Evolutionary conservation across 1,139 yeast genomes (phyloP), one percentile per base, ranked within the genome.

Genomic region (Hansenula lynferdii): DNA sequence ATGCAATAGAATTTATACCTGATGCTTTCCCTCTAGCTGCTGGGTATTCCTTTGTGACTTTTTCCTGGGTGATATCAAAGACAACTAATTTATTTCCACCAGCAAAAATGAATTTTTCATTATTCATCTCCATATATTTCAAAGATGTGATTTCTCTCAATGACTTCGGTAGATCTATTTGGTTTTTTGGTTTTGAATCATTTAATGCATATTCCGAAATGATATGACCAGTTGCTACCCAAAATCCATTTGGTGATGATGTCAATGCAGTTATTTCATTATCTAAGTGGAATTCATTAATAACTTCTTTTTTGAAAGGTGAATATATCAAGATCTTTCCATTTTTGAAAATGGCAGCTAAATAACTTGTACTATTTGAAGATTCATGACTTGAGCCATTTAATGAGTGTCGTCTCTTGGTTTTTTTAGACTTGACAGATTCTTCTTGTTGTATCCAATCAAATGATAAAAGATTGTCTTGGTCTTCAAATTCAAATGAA

Each of bases 271-370:
- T 42, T 15, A 60, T 48, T 8, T 56, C 44, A 5, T 62, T 43
- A 2, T 52, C 57, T 7, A 57, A 54, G 0, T 61, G 57, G 33
- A 70, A 61, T 45, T 67, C 64, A 42, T 58, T 58, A 21, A 64
- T 52, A 11, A 64, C 49, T 22, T 60, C 65, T 39, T 64, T 65
- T 20, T 60, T 57, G 26, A 54, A 51, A 1, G 77, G 77, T 2
- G 76, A 65, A 38, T 67, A 64, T 8, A 70, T 53, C 37, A 67
- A 54, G 18, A 72, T 54, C 35, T 65, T 70, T 4, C 72, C 70
- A 24, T 60, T 57, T 15, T 56, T 56, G 20, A 69, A 54, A 11
- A 64, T 56, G 28, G 70, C 71, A 1, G 63, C 67, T 36, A 72
- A 54, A 38, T 61, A 58, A 23, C 42, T 39, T 24, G 24, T 28